Conservation (phyloP, 768 basidiomycete species). For the Collybia mongolica region DNA sequence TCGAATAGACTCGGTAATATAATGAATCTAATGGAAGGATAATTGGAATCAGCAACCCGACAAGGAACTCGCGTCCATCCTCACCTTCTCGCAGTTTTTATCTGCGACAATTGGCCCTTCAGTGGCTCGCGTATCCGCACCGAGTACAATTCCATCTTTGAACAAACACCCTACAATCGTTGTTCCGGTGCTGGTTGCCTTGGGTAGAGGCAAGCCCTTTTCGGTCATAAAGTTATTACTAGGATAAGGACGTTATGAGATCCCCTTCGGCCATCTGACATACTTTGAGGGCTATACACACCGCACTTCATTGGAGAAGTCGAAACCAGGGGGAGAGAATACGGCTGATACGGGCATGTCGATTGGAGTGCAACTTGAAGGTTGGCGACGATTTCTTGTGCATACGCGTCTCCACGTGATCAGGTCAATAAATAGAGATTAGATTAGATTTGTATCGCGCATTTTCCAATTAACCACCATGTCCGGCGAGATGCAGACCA, state of each 20-base stretch:
- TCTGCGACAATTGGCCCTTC: conserved; percentile 94
- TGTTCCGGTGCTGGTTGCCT: conserved; percentile 91
- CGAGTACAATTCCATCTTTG: conserved; percentile 89
- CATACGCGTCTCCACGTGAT: conserved; percentile 31
- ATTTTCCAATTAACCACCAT: conserved; percentile 21
- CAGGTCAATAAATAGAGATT: conserved; percentile 3
- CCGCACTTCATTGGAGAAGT: conserved; percentile 78
- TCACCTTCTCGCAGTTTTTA: conserved; percentile 99
- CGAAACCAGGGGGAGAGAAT: conserved; percentile 60
- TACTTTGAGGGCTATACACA: conserved; percentile 17
- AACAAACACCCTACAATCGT: conserved; percentile 97
- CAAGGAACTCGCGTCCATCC: conserved; percentile 12
- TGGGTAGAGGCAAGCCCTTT: conserved; percentile 74
- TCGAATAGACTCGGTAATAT: conserved; percentile 90
- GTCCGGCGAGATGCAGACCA: conserved; percentile 57
- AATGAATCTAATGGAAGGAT: conserved; percentile 77
- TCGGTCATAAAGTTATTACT: conserved; percentile 74
- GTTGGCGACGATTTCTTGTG: conserved; percentile 2
- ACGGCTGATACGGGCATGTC: conserved; percentile 48
- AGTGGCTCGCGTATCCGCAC: conserved; percentile 96
- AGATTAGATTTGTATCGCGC: conserved; percentile 18
- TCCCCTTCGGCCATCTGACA: neutral
- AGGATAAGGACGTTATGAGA: neutral
- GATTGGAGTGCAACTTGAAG: conserved; percentile 5
- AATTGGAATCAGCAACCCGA: neutral